Conservation (phyloP, 768 basidiomycete species). For the Suillus discolor region DNA sequence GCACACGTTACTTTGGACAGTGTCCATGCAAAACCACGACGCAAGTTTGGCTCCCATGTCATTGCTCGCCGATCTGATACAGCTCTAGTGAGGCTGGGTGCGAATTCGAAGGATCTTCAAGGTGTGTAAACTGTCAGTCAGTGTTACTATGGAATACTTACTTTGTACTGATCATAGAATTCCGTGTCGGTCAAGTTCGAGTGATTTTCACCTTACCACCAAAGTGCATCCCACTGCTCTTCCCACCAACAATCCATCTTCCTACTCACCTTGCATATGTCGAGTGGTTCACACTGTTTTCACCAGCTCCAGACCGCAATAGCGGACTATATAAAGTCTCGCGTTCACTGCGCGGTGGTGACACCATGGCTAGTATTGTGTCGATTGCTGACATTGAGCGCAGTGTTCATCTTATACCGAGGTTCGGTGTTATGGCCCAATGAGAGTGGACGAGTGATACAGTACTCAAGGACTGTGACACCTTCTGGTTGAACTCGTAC, state of each 20-base stretch:
- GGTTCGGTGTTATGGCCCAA: not conserved
- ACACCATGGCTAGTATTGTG: not conserved
- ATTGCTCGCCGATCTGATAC: too few species aligned
- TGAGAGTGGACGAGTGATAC: too few species aligned
- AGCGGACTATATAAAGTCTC: not conserved
- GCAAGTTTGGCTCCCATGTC: accelerated
- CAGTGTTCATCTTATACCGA: not conserved
- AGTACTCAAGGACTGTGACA: too few species aligned
- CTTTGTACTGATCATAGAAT: not conserved
- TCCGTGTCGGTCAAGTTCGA: not conserved
- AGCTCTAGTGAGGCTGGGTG: not conserved
- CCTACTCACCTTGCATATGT: not conserved
- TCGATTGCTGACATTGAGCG: accelerated
- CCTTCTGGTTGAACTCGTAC: too few species aligned
- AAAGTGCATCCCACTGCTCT: not conserved
- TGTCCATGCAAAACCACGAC: too few species aligned
- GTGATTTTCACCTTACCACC: not conserved
- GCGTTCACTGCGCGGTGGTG: not conserved
- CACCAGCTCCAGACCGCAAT: not conserved
- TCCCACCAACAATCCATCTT: not conserved
- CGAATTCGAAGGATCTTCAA: not conserved
- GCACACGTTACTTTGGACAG: too few species aligned
- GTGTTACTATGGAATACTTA: too few species aligned
- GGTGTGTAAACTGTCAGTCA: not conserved
- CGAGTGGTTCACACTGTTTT: not conserved